phyloP scores from a whole-genome alignment of 2,329 filamentous ascomycete species.

The Hypomyces perniciosus region DNA sequence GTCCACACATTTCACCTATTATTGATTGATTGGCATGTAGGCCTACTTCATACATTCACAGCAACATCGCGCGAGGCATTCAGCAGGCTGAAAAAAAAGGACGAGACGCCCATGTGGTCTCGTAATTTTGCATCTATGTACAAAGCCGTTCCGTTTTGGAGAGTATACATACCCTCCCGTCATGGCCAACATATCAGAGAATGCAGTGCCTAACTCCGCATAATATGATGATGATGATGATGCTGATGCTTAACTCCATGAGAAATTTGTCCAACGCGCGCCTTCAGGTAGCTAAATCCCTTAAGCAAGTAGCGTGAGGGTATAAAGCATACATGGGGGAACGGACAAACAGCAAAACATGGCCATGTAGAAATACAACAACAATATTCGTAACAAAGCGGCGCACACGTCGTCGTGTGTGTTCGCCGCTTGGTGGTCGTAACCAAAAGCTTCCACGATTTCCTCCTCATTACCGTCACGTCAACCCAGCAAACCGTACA shows the following conservation, averaged over 20 bases:
- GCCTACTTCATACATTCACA: background rate
- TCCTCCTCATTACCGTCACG: conserved; percentile 11
- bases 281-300: background rate
- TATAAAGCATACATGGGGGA: background rate
- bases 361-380: conserved; percentile 9
- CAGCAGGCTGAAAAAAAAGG: background rate
- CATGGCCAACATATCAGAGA: conserved; percentile 9
- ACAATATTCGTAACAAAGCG: conserved; percentile 2
- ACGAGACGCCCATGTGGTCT: background rate
- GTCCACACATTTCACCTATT: no score
- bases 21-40: no score
- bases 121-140: conserved; percentile 12
- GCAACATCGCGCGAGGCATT: background rate
- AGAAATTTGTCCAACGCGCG: no score
- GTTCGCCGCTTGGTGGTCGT: conserved; percentile 6
- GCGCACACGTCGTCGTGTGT: background rate
- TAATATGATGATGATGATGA: conserved; percentile 4
- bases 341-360: conserved; percentile 7
- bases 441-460: conserved; percentile 7
- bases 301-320: background rate
- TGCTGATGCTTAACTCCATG: background rate
- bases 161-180: conserved; percentile 1
- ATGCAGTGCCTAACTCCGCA: conserved; percentile 6
- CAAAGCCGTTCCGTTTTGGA: conserved; percentile 7
- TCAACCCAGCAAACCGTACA: conserved; percentile 22